These are phyloP conservation scores for Phytophthora multivora DNA, from an alignment of 352 stramenopile genomes.

Conservation along the genomic window DNA sequence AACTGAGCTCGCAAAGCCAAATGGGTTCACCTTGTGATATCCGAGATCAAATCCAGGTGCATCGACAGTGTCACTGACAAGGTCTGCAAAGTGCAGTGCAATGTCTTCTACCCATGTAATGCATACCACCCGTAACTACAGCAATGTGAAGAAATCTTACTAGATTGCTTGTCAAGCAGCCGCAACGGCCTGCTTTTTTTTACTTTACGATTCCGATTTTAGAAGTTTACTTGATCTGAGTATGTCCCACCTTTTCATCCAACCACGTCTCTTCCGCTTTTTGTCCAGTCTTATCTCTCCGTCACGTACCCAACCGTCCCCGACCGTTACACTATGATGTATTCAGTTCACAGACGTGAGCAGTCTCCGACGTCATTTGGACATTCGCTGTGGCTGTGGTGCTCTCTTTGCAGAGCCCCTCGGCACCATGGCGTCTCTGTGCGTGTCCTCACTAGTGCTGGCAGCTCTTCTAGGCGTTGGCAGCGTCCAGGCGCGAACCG, in stretches of 20 bases:
- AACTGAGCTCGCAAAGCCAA: neutral
- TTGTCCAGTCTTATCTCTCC: slow-evolving; percentile 7
- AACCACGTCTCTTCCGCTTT: slow-evolving; percentile 10
- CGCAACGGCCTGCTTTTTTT: neutral
- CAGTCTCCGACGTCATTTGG: slow-evolving; percentile 8
- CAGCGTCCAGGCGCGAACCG: slow-evolving; percentile 12
- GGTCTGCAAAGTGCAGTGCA: too few relatives aligned
- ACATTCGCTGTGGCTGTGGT: slow-evolving; percentile 8
- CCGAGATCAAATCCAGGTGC: slow-evolving; percentile 4
- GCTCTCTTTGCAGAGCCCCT: neutral
- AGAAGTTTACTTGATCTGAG: neutral
- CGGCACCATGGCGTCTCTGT: slow-evolving; percentile 2
- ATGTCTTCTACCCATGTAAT: too few relatives aligned
- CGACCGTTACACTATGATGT: neutral
- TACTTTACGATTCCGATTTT: too few relatives aligned
- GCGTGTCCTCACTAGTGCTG: neutral
- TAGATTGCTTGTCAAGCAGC: too few relatives aligned
- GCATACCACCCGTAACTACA: too few relatives aligned
- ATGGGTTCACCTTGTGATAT: slow-evolving; percentile 24
- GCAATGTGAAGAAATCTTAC: too few relatives aligned
- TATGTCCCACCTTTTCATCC: slow-evolving; percentile 7
- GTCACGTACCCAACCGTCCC: neutral
- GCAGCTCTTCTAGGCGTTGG: neutral
- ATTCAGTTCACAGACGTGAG: slow-evolving; percentile 18
- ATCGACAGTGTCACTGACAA: too few relatives aligned